Evolutionary conservation across 2,329 filamentous ascomycete species (phyloP).

Genomic region (Xylariaceae sp.): DNA sequence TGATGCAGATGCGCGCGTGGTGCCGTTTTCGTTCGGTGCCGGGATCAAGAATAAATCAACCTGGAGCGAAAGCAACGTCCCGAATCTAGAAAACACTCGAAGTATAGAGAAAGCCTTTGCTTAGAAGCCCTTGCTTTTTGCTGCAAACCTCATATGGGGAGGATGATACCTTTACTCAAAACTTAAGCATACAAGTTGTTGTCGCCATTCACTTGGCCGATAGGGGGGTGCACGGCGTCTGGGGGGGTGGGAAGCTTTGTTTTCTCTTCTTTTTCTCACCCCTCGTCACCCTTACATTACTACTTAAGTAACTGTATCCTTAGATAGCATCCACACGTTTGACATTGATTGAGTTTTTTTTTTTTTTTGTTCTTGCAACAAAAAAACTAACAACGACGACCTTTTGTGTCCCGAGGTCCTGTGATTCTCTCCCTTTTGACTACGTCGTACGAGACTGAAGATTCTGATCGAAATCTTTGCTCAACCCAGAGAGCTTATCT

Average conservation of each 20-base stretch:
- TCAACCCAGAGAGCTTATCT: no score
- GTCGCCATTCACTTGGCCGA: slow-evolving; percentile 6
- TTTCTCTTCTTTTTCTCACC: background rate
- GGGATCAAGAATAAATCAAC: background rate
- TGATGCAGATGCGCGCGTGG: background rate
- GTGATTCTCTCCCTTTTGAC: no score
- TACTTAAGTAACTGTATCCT: no score
- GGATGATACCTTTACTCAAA: background rate
- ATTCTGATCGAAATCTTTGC: no score
- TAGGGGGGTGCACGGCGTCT: no score
- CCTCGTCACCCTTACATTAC: no score
- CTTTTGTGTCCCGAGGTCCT: no score
- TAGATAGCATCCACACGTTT: no score
- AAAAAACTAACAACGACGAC: no score
- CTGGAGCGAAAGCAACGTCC: background rate
- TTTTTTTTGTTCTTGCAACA: no score
- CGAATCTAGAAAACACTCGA: background rate
- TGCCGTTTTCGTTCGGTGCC: background rate
- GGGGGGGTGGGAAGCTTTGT: background rate
- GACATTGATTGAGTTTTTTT: no score
- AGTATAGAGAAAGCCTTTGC: background rate
- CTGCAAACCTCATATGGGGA: background rate
- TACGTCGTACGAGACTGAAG: no score
- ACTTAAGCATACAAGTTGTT: background rate
- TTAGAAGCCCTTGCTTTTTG: background rate